Conservation (phyloP, 148 eudicot genomes). For the Rhododendron mucronatum region DNA sequence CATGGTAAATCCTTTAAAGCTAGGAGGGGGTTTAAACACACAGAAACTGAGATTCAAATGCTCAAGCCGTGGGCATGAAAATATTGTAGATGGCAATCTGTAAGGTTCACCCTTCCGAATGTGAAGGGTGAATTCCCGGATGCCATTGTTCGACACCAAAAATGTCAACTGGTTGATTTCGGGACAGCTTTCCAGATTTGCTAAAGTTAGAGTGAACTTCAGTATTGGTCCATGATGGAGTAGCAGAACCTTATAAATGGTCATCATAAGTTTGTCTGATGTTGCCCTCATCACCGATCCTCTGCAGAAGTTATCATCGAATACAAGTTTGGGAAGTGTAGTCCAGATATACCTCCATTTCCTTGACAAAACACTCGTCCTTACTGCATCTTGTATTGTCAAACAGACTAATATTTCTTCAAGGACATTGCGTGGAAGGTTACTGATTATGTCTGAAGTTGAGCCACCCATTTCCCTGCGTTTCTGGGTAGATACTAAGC, state of each 20-base stretch:
- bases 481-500: background rate
- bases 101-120: background rate
- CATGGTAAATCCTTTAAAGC: constrained; percentile 9
- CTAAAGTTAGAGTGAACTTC: background rate
- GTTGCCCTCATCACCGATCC: background rate
- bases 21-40: background rate
- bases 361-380: constrained; percentile 12
- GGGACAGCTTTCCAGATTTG: background rate
- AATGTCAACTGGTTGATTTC: background rate
- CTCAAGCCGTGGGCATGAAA: background rate
- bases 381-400: constrained; percentile 6
- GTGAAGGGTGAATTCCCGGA: background rate
- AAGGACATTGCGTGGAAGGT: background rate
- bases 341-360: constrained; percentile 17
- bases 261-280: background rate
- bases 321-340: constrained; percentile 6
- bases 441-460: background rate
- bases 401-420: constrained; percentile 6
- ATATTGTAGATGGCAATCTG: background rate
- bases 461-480: background rate
- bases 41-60: background rate
- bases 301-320: background rate
- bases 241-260: background rate
- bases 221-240: background rate
- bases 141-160: background rate